phyloP scores from a whole-genome alignment of 2,329 filamentous ascomycete genomes.

The Nemania sp. region DNA sequence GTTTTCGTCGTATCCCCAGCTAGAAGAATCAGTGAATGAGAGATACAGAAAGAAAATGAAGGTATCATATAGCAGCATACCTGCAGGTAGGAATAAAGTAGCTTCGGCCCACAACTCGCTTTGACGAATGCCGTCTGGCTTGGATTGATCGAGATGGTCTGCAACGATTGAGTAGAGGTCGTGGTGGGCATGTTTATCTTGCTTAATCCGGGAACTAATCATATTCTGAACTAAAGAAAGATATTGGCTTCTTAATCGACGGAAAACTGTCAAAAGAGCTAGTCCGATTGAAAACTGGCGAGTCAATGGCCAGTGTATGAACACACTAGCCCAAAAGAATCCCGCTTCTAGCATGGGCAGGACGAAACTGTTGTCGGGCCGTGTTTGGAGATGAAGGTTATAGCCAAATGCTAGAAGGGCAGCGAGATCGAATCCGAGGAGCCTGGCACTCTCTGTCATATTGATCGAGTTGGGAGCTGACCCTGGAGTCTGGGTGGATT shows the following conservation, averaged over 20 bases:
- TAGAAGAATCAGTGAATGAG: background rate
- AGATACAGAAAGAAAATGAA: too few relatives aligned
- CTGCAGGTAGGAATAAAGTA: too few relatives aligned
- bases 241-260: background rate
- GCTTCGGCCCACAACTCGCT: conserved; percentile 6
- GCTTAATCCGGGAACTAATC: conserved; percentile 2
- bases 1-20: conserved; percentile 11
- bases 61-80: too few relatives aligned
- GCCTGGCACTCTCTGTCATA: background rate
- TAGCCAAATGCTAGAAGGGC: background rate
- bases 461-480: too few relatives aligned
- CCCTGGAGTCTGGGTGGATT: background rate
- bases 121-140: background rate
- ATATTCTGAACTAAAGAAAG: conserved; percentile 5
- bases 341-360: too few relatives aligned
- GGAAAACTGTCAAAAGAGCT: background rate
- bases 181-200: conserved; percentile 2
- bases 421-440: background rate
- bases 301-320: too few relatives aligned
- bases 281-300: background rate
- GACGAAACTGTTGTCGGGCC: background rate
- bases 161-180: conserved; percentile 1
- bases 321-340: too few relatives aligned
- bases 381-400: background rate
- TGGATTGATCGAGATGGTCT: background rate